These are phyloP conservation scores for Tephrocybe rancida DNA, from an alignment of 768 basidiomycete species.

Conservation along the genomic window DNA sequence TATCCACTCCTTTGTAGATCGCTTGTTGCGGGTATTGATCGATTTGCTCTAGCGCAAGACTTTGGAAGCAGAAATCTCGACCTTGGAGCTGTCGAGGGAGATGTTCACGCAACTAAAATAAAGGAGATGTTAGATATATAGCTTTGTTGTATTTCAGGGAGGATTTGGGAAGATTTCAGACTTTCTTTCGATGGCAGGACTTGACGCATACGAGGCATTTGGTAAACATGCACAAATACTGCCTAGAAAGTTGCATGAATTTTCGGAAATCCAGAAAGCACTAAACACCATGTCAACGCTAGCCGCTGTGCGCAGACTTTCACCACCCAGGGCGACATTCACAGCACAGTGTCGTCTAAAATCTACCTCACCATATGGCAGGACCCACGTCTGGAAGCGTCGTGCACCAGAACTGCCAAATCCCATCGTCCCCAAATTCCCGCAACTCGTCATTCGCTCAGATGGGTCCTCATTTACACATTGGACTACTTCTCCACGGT, in stretches of 20 bases:
- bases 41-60: slow-evolving; percentile 61
- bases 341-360: slow-evolving; percentile 36
- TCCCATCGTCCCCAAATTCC: slow-evolving; percentile 84
- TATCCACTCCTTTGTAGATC: slow-evolving; percentile 18
- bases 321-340: not conserved
- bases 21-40: slow-evolving; percentile 4
- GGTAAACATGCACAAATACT: no score
- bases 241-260: no score
- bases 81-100: slow-evolving; percentile 67
- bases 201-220: no score
- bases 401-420: slow-evolving; percentile 71
- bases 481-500: slow-evolving; percentile 87
- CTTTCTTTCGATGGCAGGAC: no score
- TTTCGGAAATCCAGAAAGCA: no score
- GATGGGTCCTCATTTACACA: slow-evolving; percentile 90
- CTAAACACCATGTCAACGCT: slow-evolving; percentile 1
- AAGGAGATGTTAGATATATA: no score
- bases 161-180: no score
- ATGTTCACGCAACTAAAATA: slow-evolving; percentile 73
- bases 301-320: not conserved
- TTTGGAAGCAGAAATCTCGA: slow-evolving; percentile 77
- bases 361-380: slow-evolving; percentile 81
- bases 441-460: slow-evolving; percentile 81
- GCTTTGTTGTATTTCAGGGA: no score
- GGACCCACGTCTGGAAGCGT: slow-evolving; percentile 81